These are phyloP conservation scores for Eugenia klotzschiana DNA, from an alignment of 441 rosid species.

Conservation along the genomic window DNA sequence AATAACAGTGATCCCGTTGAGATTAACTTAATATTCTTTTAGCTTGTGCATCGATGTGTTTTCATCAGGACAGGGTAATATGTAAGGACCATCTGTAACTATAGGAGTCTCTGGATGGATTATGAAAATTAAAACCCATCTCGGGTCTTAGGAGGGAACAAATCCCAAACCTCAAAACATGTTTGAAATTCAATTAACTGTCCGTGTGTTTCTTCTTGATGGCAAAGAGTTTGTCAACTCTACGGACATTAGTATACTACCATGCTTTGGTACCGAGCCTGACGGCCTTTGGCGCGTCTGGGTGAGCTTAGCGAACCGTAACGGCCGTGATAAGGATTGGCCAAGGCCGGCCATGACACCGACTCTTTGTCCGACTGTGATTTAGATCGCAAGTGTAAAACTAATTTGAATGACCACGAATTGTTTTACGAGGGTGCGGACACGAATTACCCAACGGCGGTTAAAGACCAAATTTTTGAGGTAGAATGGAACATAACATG, in stretches of 20 bases:
- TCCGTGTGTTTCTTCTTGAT: background rate
- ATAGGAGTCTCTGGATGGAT: background rate
- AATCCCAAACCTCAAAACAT: background rate
- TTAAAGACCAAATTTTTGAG: too few species aligned
- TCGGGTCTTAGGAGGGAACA: background rate
- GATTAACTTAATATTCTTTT: background rate
- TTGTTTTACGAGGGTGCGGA: too few species aligned
- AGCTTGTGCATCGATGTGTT: background rate
- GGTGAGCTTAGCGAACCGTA: background rate
- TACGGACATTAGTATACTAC: background rate
- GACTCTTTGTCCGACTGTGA: background rate
- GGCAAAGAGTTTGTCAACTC: background rate
- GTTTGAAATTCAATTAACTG: background rate
- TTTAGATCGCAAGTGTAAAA: background rate
- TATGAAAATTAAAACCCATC: background rate
- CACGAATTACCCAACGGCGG: too few species aligned
- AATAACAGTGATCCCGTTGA: background rate
- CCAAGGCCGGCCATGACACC: background rate
- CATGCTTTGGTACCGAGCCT: background rate
- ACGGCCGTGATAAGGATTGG: background rate
- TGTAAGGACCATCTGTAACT: background rate
- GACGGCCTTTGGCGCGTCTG: background rate
- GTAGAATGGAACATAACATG: background rate
- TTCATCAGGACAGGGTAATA: background rate
- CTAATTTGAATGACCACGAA: background rate